These are phyloP conservation scores for Phytophthora multivora DNA, from an alignment of 352 stramenopile species.

Conservation along the genomic window DNA sequence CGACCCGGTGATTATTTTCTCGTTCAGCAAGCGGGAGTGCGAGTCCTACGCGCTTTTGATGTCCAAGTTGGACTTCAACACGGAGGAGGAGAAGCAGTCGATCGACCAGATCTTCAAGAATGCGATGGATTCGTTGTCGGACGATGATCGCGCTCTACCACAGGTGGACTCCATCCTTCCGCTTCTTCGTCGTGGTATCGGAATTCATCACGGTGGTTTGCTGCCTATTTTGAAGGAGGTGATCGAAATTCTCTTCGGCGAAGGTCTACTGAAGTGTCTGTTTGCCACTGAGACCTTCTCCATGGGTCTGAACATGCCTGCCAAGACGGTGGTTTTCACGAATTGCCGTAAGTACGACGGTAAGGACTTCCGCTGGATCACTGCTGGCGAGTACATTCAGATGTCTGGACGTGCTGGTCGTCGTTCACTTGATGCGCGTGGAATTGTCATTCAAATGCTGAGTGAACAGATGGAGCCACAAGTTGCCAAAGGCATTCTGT, in stretches of 20 bases:
- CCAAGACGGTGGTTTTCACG: constrained; percentile 99
- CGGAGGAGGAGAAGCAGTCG: constrained; percentile 97
- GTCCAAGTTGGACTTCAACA: constrained; percentile 97
- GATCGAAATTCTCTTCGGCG: constrained; percentile 90
- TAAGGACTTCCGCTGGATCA: constrained; percentile 96
- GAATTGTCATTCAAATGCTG: constrained; percentile 99
- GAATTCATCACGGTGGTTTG: constrained; percentile 99
- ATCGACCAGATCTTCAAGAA: constrained; percentile 97
- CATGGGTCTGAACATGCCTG: constrained; percentile 99
- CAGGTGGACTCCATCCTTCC: constrained; percentile 98
- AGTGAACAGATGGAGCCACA: constrained; percentile 99
- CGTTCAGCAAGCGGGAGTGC: constrained; percentile 99
- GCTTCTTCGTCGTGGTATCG: constrained; percentile 97
- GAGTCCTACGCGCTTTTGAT: constrained; percentile 94
- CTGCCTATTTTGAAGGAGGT: constrained; percentile 99
- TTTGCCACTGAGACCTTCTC: constrained; percentile 98
- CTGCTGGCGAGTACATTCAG: constrained; percentile 94
- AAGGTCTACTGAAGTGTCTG: constrained; percentile 98
- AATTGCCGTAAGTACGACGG: constrained; percentile 97
- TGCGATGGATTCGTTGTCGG: constrained; percentile 96
- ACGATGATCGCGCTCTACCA: constrained; percentile 98
- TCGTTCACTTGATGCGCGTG: constrained; percentile 96
- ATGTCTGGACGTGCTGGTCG: constrained; percentile 97
- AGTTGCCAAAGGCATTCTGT: constrained; percentile 94
- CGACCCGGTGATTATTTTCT: constrained; percentile 99